These are phyloP conservation scores for Evernia prunastri DNA, from an alignment of 495 filamentous ascomycete species.

Conservation along the genomic window DNA sequence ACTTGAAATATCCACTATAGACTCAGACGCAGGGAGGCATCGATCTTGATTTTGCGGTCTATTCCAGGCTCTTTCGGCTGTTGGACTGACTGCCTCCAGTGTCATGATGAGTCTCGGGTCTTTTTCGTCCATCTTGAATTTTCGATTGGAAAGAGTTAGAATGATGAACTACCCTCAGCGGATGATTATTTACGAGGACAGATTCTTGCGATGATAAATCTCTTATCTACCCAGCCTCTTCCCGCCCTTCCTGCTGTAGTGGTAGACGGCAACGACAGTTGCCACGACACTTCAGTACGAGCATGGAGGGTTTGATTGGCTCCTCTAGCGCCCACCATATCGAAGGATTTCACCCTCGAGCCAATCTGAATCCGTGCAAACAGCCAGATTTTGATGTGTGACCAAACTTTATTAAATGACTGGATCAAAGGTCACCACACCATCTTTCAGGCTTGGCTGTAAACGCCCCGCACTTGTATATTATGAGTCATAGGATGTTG, in stretches of 20 bases:
- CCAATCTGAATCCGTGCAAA: slow-evolving; percentile 8
- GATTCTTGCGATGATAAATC: not conserved
- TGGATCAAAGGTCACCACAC: no score
- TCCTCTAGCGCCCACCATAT: slow-evolving; percentile 4
- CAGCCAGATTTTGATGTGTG: slow-evolving; percentile 5
- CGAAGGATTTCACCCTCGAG: no score
- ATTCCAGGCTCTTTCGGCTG: slow-evolving; percentile 8
- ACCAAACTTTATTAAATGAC: slow-evolving; percentile 5
- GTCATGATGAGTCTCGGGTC: slow-evolving; percentile 3
- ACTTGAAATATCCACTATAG: not conserved
- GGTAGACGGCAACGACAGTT: not conserved
- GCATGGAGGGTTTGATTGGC: not conserved
- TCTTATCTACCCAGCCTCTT: not conserved
- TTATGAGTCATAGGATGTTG: no score
- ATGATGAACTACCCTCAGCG: slow-evolving; percentile 3
- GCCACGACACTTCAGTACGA: not conserved
- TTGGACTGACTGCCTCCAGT: not conserved
- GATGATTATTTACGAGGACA: slow-evolving; percentile 7
- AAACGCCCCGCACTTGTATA: no score
- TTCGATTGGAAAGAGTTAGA: not conserved
- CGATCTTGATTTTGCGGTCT: slow-evolving; percentile 9
- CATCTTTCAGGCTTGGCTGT: no score
- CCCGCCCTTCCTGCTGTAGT: not conserved
- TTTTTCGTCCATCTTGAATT: slow-evolving; percentile 3
- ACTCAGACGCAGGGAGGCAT: slow-evolving; percentile 1